These are phyloP conservation scores for Cladosporium sp. DNA, from an alignment of 2,329 filamentous ascomycete genomes.

Conservation along the genomic window DNA sequence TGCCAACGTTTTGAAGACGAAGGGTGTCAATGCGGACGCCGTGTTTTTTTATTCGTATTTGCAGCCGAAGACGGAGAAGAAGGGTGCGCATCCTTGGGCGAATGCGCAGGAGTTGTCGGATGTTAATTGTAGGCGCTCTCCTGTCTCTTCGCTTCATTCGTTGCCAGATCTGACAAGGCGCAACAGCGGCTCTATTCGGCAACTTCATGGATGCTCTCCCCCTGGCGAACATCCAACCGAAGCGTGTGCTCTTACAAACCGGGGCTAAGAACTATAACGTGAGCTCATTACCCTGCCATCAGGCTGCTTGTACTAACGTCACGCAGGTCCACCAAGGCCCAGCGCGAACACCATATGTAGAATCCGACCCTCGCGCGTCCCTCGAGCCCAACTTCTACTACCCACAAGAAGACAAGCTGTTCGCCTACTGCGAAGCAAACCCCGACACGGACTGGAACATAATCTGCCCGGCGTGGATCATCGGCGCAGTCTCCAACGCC, in stretches of 20 bases:
- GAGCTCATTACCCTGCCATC: neutral
- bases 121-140: constrained; percentile 44
- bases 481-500: constrained; percentile 47
- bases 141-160: no score
- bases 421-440: constrained; percentile 38
- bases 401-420: constrained; percentile 48
- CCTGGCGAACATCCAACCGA: constrained; percentile 40
- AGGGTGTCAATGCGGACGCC: constrained; percentile 37
- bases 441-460: constrained; percentile 41
- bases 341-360: constrained; percentile 39
- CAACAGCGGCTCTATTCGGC: constrained; percentile 44
- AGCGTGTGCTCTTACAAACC: constrained; percentile 48
- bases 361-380: constrained; percentile 41
- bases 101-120: constrained; percentile 48
- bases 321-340: constrained; percentile 43
- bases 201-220: constrained; percentile 48
- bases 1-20: constrained; percentile 32
- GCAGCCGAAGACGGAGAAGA: constrained; percentile 42
- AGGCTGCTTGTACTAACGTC: neutral
- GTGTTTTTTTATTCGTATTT: constrained; percentile 54
- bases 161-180: constrained; percentile 39
- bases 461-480: constrained; percentile 45
- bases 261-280: constrained; percentile 51
- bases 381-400: constrained; percentile 51
- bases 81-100: constrained; percentile 43